phyloP scores from a whole-genome alignment of 495 filamentous ascomycete genomes.

The Talaromyces borbonicus region DNA sequence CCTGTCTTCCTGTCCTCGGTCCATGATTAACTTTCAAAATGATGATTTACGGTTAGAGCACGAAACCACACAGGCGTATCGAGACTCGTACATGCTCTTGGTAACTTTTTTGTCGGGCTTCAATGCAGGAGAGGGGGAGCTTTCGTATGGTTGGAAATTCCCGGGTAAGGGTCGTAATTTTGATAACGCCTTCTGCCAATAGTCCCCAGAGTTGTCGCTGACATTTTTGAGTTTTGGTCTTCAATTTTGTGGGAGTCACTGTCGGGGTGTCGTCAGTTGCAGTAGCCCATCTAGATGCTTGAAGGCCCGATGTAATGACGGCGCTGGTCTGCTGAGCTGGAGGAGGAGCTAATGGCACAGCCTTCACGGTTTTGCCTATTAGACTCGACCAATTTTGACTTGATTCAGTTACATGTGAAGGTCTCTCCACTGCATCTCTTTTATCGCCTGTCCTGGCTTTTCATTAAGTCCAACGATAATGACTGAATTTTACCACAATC shows the following conservation, averaged over 20 bases:
- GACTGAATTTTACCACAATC: too few relatives aligned
- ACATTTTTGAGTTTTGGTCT: too few relatives aligned
- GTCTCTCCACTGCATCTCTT: too few relatives aligned
- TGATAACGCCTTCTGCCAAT: constrained; percentile 3
- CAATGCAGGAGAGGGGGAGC: not conserved
- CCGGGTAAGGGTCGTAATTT: not conserved
- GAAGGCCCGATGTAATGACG: not conserved
- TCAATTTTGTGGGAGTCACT: too few relatives aligned
- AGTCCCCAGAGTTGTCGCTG: not conserved
- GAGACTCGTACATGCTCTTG: not conserved
- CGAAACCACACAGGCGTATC: not conserved
- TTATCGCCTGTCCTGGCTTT: too few relatives aligned
- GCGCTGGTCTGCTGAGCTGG: not conserved
- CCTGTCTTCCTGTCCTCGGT: too few relatives aligned
- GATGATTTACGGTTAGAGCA: too few relatives aligned
- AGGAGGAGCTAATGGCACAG: not conserved
- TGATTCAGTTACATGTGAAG: too few relatives aligned
- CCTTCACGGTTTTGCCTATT: not conserved
- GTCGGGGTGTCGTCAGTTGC: not conserved
- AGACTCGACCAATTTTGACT: too few relatives aligned
- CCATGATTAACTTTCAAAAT: too few relatives aligned
- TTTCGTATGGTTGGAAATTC: not conserved
- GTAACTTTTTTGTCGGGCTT: not conserved
- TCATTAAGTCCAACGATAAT: too few relatives aligned
- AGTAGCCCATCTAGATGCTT: not conserved